These are phyloP conservation scores for Aspergillus hiratsukae DNA, from an alignment of 2,329 filamentous ascomycete genomes.

Conservation along the genomic window DNA sequence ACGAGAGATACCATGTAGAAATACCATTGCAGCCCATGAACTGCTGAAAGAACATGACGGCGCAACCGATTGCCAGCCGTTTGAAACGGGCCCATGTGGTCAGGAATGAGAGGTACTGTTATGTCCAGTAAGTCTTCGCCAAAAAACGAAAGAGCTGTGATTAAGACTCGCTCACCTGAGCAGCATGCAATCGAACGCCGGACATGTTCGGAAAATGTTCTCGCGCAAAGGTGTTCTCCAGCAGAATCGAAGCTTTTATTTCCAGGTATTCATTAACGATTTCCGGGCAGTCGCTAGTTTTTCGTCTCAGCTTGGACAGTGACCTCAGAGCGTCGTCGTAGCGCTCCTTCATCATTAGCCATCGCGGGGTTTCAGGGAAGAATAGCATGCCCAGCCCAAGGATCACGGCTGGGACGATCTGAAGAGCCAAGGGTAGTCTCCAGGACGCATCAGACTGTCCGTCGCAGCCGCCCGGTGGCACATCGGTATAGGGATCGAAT, in stretches of 20 bases:
- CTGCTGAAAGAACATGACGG: constrained; percentile 43
- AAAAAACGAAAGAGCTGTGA: neutral
- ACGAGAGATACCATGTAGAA: neutral
- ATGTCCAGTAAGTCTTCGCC: neutral
- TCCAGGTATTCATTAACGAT: constrained; percentile 50
- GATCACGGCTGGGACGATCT: constrained; percentile 39
- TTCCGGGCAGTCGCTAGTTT: constrained; percentile 41
- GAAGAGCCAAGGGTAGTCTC: constrained; percentile 46
- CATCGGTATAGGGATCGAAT: constrained; percentile 42
- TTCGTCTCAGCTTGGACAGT: constrained; percentile 46
- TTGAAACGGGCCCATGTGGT: constrained; percentile 34
- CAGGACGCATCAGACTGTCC: constrained; percentile 48
- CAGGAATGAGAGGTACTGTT: constrained; percentile 30
- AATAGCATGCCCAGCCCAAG: constrained; percentile 42
- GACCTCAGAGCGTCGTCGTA: constrained; percentile 47
- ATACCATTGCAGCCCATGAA: constrained; percentile 45
- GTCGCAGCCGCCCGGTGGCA: constrained; percentile 43
- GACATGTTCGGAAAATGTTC: constrained; percentile 27
- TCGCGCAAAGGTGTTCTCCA: constrained; percentile 30
- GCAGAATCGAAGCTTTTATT: constrained; percentile 44
- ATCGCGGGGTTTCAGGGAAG: constrained; percentile 55
- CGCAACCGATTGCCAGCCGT: constrained; percentile 36
- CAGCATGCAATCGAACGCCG: constrained; percentile 27
- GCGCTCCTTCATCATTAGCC: constrained; percentile 47
- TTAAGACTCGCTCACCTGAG: constrained; percentile 22